phyloP scores from a whole-genome alignment of 2,329 filamentous ascomycete genomes.

The Ascochyta viciae-villosae region DNA sequence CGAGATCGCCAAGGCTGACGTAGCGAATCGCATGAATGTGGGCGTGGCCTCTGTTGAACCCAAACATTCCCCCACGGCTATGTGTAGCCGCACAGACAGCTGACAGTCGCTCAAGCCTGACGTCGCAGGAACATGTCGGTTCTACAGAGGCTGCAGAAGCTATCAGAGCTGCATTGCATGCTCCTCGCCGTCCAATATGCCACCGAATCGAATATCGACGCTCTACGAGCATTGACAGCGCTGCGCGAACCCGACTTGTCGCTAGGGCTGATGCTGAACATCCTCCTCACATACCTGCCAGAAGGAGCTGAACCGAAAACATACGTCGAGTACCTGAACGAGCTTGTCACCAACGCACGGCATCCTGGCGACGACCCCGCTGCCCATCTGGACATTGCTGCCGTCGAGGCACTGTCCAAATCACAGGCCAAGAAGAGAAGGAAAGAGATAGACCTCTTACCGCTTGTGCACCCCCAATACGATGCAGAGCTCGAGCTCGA shows the following conservation, averaged over 20 bases:
- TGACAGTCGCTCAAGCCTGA: constrained; percentile 2
- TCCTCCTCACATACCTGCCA: constrained; percentile 79
- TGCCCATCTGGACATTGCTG: constrained; percentile 59
- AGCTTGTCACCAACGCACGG: constrained; percentile 61
- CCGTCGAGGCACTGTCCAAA: constrained; percentile 66
- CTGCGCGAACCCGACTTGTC: constrained; percentile 65
- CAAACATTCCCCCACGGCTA: constrained; percentile 8
- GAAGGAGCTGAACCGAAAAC: constrained; percentile 69
- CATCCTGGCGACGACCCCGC: constrained; percentile 47
- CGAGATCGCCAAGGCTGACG: constrained; percentile 21
- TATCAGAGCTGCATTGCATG: constrained; percentile 72
- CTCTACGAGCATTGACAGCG: constrained; percentile 66
- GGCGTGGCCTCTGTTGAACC: constrained; percentile 11
- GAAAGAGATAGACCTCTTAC: constrained; percentile 68
- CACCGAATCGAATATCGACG: constrained; percentile 68
- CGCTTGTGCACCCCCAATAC: constrained; percentile 61
- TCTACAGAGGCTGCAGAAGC: constrained; percentile 41
- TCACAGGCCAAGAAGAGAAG: constrained; percentile 69
- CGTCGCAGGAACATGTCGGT: constrained; percentile 29
- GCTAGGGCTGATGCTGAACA: constrained; percentile 71
- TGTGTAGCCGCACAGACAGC: constrained; percentile 9
- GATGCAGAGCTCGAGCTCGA: constrained; percentile 61
- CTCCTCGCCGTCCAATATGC: constrained; percentile 76
- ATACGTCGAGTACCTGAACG: constrained; percentile 68
- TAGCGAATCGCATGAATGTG: constrained; percentile 14